Evolutionary conservation across 352 stramenopile species (phyloP), one percentile per base, ranked within the genome.

Genomic region (Thraustotheca clavata): DNA sequence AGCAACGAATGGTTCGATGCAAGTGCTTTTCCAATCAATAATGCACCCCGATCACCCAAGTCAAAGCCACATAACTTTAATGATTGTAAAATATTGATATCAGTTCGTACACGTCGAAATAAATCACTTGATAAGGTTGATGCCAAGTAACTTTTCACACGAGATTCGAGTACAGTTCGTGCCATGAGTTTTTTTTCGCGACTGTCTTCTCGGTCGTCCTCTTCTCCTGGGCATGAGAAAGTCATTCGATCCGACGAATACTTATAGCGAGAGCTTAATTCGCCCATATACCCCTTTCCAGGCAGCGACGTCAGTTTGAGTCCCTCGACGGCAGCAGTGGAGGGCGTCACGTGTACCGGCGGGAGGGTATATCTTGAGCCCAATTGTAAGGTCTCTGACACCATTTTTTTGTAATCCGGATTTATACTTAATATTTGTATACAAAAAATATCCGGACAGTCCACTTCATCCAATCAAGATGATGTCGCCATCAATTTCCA

Each of bases 41-140:
- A 74, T 3, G 82, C 77, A 39, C 74, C 77, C 22, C 76, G 67
- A 67, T 91, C 83, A 27, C 83, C 83, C 24, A 93, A 67, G 36
- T 82, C 87, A 47, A 91, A 89, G 36, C 81, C 80, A n/a, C 81
- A 78, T 1, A 92, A 77, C 62, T 91, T 92, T 34, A 92, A 71
- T 22, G 86, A 69, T 16, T 75, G 52, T 7, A 68, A 11, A 39
- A 49, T 62, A 50, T 50, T 68, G 20, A 68, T 41, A 36, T 65
- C 57, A 11, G 57, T 40, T 9, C 57, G 57, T 29, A 65, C 57
- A 12, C 57, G 57, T 11, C 57, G 38, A n/a, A 65, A 29, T 3
- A 65, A 34, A 20, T 65, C 57, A 8, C 9, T 22, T 4, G 57
- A 65, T 9, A 54, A 46, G 9, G 38, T 35, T 9, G 47, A 29